These are phyloP conservation scores for Olyra latifolia DNA, from an alignment of 176 grass and related monocot species.

Conservation along the genomic window DNA sequence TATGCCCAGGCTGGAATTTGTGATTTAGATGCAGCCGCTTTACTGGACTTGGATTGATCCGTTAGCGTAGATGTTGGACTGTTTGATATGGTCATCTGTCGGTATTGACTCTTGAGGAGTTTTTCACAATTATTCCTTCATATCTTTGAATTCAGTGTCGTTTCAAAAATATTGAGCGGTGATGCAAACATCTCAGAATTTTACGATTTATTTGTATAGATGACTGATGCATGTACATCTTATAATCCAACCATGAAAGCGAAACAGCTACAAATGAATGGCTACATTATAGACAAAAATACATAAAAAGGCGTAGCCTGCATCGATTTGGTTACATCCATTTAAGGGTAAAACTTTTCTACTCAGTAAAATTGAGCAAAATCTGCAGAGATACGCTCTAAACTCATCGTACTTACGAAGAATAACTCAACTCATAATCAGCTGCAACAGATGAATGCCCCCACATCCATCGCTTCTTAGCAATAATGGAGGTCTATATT, in stretches of 20 bases:
- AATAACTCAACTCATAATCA: not conserved
- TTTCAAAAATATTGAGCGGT: not conserved
- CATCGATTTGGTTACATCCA: not conserved
- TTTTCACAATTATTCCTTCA: not conserved
- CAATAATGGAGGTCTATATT: not conserved
- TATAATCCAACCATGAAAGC: too few relatives aligned
- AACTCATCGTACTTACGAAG: not conserved
- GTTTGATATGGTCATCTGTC: not conserved
- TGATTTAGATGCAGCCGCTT: constrained; percentile 33
- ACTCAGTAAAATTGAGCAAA: not conserved
- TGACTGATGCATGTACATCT: too few relatives aligned
- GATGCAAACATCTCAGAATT: not conserved
- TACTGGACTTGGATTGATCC: constrained; percentile 36
- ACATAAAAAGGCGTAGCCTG: not conserved
- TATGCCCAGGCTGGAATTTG: not conserved
- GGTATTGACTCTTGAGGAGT: not conserved
- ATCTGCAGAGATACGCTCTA: too few relatives aligned
- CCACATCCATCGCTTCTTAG: not conserved
- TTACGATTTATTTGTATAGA: not conserved
- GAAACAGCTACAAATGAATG: not conserved
- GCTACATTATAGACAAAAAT: not conserved
- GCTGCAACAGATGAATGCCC: not conserved
- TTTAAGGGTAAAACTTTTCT: not conserved
- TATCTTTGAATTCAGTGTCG: not conserved
- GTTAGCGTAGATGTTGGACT: not conserved